Evolutionary conservation across 768 basidiomycete genomes (phyloP).

Genomic region (Calocybe gangraenosa): DNA sequence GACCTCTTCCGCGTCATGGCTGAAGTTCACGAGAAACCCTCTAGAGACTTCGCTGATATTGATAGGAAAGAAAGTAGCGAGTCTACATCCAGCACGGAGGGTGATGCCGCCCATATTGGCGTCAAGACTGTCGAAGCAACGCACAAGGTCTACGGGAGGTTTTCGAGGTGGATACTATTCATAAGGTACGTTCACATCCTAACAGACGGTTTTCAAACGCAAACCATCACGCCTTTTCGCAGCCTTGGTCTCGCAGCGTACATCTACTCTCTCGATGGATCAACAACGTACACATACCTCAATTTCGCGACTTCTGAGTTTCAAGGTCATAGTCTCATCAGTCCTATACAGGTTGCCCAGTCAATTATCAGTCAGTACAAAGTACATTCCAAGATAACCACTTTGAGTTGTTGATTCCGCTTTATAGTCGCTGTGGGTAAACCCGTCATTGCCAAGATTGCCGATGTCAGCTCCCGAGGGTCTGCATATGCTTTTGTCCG

Average conservation of each 20-base stretch:
- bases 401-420: too few relatives aligned
- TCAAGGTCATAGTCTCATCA: constrained; percentile 48
- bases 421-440: constrained; percentile 45
- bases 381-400: too few relatives aligned
- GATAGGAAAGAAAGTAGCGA: constrained; percentile 2
- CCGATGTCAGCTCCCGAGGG: constrained; percentile 67
- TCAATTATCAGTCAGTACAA: constrained; percentile 56
- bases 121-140: constrained; percentile 48
- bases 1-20: constrained; percentile 10
- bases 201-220: too few relatives aligned
- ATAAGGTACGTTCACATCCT: constrained; percentile 37
- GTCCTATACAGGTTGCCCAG: constrained; percentile 52
- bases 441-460: constrained; percentile 70
- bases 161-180: constrained; percentile 58
- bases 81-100: constrained; percentile 6
- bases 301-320: constrained; percentile 52
- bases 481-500: constrained; percentile 55
- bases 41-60: constrained; percentile 1
- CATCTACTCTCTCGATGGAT: constrained; percentile 71
- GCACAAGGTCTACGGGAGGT: constrained; percentile 46
- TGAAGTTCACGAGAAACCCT: background rate
- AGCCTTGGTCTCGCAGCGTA: constrained; percentile 67
- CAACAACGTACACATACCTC: constrained; percentile 66
- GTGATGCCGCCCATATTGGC: constrained; percentile 30
- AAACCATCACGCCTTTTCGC: constrained; percentile 33